Evolutionary conservation across 148 eudicot species (phyloP).

Genomic region (Nepenthes mirabilis): DNA sequence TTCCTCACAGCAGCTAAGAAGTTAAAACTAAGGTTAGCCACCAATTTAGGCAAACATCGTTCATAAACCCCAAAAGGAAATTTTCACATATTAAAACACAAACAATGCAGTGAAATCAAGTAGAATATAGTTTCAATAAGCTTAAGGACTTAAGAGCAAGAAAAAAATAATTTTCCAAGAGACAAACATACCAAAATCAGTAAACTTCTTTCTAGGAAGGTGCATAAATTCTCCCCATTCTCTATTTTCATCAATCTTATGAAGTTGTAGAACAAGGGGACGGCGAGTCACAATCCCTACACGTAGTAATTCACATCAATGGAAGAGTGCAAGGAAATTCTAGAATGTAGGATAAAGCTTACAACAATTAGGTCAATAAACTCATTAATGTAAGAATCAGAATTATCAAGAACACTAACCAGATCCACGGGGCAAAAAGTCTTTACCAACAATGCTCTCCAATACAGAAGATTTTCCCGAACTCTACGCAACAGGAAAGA

Average conservation of each 20-base stretch:
- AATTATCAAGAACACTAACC: slow-evolving; percentile 25
- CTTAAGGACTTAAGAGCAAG: background rate
- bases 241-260: slow-evolving; percentile 77
- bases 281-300: slow-evolving; percentile 97
- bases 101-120: background rate
- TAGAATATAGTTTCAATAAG: background rate
- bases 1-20: slow-evolving; percentile 83
- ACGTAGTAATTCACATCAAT: slow-evolving; percentile 6
- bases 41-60: background rate
- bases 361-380: background rate
- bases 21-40: slow-evolving; percentile 7
- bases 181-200: slow-evolving; percentile 72
- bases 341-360: background rate
- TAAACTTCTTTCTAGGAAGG: slow-evolving; percentile 57
- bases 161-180: background rate
- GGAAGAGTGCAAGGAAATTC: background rate
- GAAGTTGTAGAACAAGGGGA: slow-evolving; percentile 95
- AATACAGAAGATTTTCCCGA: slow-evolving; percentile 96
- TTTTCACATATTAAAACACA: background rate
- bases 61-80: background rate
- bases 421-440: slow-evolving; percentile 98
- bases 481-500: slow-evolving; percentile 40
- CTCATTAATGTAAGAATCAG: background rate
- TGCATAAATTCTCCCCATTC: slow-evolving; percentile 99
- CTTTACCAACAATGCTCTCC: slow-evolving; percentile 95